A percentile compares a stretch with the other conserved stretches of the same genome.
Evolutionary conservation across 768 basidiomycete genomes (phyloP).

Genomic region (Psilocybe cyanescens): DNA sequence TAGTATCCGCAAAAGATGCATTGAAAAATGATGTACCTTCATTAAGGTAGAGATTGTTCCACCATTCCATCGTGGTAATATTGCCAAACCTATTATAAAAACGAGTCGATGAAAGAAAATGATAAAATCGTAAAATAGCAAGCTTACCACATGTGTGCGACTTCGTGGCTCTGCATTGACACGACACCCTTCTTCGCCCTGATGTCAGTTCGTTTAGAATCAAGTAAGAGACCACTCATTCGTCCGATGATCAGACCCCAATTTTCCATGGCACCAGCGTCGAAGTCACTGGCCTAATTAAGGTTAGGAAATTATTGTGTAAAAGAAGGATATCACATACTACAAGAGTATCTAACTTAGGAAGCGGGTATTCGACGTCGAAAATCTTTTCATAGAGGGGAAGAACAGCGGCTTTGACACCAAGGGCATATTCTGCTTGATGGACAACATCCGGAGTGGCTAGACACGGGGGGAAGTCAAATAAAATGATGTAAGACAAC

Average conservation of each 20-base stretch:
- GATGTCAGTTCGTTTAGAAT: conserved; percentile 75
- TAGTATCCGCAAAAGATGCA: background rate
- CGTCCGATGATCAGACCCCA: conserved; percentile 93
- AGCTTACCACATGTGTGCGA: conserved; percentile 75
- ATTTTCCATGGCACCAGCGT: conserved; percentile 93
- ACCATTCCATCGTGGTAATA: conserved; percentile 94
- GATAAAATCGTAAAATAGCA: background rate
- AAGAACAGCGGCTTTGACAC: conserved; percentile 80
- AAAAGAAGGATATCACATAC: conserved; percentile 37
- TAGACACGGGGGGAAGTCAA: conserved; percentile 26
- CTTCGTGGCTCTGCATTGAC: conserved; percentile 81
- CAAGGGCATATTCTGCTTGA: conserved; percentile 86
- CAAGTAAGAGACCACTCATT: conserved; percentile 78
- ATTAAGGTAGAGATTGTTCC: conserved; percentile 83
- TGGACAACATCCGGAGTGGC: conserved; percentile 83
- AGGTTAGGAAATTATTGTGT: background rate
- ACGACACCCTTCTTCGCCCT: conserved; percentile 79
- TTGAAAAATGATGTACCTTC: conserved; percentile 52
- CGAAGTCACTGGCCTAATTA: conserved; percentile 63
- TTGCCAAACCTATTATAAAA: conserved; percentile 63
- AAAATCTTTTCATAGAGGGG: conserved; percentile 94
- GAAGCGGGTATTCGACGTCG: conserved; percentile 89
- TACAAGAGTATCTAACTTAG: conserved; percentile 93
- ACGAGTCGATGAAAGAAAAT: background rate
- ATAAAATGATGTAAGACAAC: no score